phyloP scores from a whole-genome alignment of 805 yeast genomes.

The Saturnispora bothae region DNA sequence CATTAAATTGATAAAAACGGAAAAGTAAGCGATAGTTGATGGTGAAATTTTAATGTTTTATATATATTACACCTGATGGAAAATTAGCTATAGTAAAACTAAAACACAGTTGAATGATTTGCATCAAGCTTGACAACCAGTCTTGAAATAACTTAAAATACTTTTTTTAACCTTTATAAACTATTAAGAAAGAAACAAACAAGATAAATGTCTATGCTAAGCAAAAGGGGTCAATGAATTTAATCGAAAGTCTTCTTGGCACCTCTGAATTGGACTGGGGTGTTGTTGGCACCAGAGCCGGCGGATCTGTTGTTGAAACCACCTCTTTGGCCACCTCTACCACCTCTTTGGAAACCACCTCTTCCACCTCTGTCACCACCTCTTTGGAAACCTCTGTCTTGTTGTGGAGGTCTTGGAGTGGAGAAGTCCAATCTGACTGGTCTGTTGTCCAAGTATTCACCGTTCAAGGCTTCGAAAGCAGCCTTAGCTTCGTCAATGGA shows the following conservation, averaged over 20 bases:
- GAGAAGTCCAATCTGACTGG: constrained; percentile 92
- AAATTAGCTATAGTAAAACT: too few relatives aligned
- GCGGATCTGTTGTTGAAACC: constrained; percentile 30
- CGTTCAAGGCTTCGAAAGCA: constrained; percentile 80
- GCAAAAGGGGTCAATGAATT: constrained; percentile 9
- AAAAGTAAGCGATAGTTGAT: too few relatives aligned
- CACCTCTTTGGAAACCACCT: constrained; percentile 25
- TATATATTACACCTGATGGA: too few relatives aligned
- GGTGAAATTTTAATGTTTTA: too few relatives aligned
- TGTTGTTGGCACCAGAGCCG: constrained; percentile 55
- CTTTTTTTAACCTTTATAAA: constrained; percentile 4
- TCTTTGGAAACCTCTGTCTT: constrained; percentile 15
- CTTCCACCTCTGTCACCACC: constrained; percentile 15
- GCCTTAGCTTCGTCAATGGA: constrained; percentile 82
- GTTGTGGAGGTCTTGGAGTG: constrained; percentile 50
- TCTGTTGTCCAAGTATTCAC: constrained; percentile 83
- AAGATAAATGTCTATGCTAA: constrained; percentile 3
- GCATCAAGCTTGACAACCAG: too few relatives aligned
- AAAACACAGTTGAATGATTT: too few relatives aligned
- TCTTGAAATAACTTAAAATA: too few relatives aligned
- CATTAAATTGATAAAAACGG: too few relatives aligned
- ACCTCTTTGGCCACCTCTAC: constrained; percentile 21
- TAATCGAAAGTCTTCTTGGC: constrained; percentile 75
- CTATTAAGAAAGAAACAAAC: constrained; percentile 1
- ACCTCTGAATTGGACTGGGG: constrained; percentile 68